Evolutionary conservation across 1,284 basidiomycete genomes (phyloP).

Genomic region (Ceratobasidium sp.): DNA sequence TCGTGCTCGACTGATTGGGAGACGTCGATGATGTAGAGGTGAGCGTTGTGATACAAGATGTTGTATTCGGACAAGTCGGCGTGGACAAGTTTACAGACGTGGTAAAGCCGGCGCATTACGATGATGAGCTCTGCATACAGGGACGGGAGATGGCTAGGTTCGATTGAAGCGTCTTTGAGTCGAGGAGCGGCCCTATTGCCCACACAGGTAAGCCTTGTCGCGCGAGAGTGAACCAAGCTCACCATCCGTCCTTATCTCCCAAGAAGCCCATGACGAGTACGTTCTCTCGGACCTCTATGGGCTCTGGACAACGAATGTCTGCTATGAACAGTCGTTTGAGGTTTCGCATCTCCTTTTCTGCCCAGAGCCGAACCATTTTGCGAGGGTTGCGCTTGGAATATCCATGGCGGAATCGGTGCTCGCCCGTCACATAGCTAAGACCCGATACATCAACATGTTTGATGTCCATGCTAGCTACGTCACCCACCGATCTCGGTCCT

Average conservation of each 20-base stretch:
- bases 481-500: constrained; percentile 95
- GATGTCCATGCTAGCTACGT: constrained; percentile 55
- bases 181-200: constrained; percentile 80
- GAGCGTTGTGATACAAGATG: constrained; percentile 72
- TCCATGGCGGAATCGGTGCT: constrained; percentile 91
- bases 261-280: constrained; percentile 97
- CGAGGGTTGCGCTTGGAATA: constrained; percentile 93
- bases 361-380: constrained; percentile 99
- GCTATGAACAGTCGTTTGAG: constrained; percentile 83
- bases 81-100: constrained; percentile 92
- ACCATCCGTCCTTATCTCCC: constrained; percentile 84
- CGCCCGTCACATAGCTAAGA: constrained; percentile 64
- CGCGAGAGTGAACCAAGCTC: constrained; percentile 46
- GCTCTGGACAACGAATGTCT: constrained; percentile 86
- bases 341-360: constrained; percentile 99
- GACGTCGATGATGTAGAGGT: constrained; percentile 96
- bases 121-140: constrained; percentile 87
- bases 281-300: constrained; percentile 94
- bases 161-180: constrained; percentile 75
- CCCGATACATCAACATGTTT: neutral
- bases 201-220: neutral
- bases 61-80: constrained; percentile 99
- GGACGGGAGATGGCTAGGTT: constrained; percentile 59
- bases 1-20: constrained; percentile 99
- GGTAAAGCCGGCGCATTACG: constrained; percentile 85